Evolutionary conservation across 2,329 filamentous ascomycete species (phyloP).

Genomic region (Cordyceps tenuipes): DNA sequence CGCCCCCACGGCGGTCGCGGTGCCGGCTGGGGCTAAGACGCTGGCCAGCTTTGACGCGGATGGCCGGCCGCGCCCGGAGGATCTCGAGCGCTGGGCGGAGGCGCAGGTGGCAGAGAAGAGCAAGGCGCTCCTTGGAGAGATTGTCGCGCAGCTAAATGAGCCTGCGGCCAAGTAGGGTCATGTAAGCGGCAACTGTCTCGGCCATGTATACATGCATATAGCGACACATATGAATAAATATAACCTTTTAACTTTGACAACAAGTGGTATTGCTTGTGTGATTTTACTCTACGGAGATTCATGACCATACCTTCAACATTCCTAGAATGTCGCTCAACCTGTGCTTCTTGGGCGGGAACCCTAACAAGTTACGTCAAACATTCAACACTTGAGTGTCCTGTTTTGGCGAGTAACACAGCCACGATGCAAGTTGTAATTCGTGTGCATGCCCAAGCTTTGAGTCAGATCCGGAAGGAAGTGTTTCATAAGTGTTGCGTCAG

Average conservation of each 20-base stretch:
- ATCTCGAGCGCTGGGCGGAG: conserved; percentile 4
- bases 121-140: conserved; percentile 3
- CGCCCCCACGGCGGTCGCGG: neutral
- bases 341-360: no score
- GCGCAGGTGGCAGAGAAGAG: neutral
- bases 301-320: no score
- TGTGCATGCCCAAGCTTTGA: no score
- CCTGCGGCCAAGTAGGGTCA: neutral
- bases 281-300: neutral
- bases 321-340: no score
- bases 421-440: no score
- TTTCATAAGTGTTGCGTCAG: no score
- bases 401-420: no score
- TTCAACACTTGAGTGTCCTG: no score
- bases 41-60: neutral
- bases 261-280: neutral
- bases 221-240: neutral
- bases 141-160: conserved; percentile 4
- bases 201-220: neutral
- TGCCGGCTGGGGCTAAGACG: conserved; percentile 6
- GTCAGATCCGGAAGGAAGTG: no score
- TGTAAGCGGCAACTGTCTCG: no score
- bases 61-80: neutral
- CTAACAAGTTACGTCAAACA: no score
- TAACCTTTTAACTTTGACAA: neutral